Evolutionary conservation across 2,329 filamentous ascomycete species (phyloP).

Genomic region (Diaporthe batatas): DNA sequence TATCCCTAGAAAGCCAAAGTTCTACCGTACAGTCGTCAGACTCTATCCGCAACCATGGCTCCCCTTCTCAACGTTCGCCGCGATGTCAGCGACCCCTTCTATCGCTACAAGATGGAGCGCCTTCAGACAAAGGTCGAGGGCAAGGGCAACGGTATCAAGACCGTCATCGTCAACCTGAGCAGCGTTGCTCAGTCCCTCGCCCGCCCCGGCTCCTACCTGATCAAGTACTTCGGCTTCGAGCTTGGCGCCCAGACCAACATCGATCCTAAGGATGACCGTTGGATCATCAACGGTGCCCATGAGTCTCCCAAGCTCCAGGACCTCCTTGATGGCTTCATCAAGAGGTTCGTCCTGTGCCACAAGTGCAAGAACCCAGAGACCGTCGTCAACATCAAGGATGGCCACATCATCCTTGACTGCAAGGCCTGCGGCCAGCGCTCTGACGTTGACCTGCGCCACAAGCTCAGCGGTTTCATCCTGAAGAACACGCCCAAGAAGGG

Average conservation of each 20-base stretch:
- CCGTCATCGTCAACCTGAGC: slow-evolving; percentile 94
- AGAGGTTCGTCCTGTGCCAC: slow-evolving; percentile 99
- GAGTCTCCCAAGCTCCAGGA: slow-evolving; percentile 96
- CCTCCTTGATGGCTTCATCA: slow-evolving; percentile 97
- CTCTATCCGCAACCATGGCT: slow-evolving; percentile 81
- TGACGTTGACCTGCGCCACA: slow-evolving; percentile 91
- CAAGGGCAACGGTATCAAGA: slow-evolving; percentile 99
- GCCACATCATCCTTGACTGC: slow-evolving; percentile 93
- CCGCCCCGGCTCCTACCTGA: slow-evolving; percentile 92
- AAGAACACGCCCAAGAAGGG: slow-evolving; percentile 89
- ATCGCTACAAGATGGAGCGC: slow-evolving; percentile 99
- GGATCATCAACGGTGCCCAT: slow-evolving; percentile 99
- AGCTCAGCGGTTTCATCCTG: slow-evolving; percentile 96
- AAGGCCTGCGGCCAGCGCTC: slow-evolving; percentile 97
- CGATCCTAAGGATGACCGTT: slow-evolving; percentile 96
- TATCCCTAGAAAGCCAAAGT: slow-evolving; percentile 33
- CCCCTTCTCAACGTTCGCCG: slow-evolving; percentile 94
- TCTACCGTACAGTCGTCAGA: slow-evolving; percentile 32
- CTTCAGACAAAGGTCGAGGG: slow-evolving; percentile 99
- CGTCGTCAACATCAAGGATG: slow-evolving; percentile 94
- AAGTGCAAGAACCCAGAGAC: slow-evolving; percentile 99
- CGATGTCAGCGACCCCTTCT: slow-evolving; percentile 98
- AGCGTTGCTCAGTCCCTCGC: slow-evolving; percentile 93
- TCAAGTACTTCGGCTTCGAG: slow-evolving; percentile 99
- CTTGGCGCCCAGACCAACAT: slow-evolving; percentile 98